Conservation (phyloP, 225 moss, liverwort and hornwort species). For the Polytrichum formosum region DNA sequence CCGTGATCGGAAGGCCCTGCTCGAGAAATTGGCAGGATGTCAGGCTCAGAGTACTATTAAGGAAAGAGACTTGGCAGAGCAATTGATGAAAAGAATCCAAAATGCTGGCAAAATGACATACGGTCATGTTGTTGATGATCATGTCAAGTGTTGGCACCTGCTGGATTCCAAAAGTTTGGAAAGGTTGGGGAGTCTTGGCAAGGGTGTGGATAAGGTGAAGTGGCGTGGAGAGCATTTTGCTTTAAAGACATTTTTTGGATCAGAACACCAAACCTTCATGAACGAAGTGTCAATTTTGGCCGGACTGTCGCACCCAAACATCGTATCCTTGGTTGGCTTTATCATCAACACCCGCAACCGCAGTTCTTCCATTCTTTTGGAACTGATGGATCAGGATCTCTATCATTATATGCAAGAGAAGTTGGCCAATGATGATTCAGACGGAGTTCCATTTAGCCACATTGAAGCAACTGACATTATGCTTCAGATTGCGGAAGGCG, state of each 20-base stretch:
- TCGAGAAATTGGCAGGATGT: neutral
- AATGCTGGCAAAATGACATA: neutral
- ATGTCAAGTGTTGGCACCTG: neutral
- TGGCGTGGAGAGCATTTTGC: neutral
- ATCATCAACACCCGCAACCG: neutral
- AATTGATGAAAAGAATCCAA: neutral
- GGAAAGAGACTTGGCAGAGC: neutral
- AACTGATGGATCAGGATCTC: constrained; percentile 2
- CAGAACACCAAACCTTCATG: neutral
- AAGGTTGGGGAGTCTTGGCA: neutral
- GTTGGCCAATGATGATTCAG: neutral
- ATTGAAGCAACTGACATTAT: constrained; percentile 1
- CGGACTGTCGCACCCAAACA: constrained; percentile 2
- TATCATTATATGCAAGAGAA: neutral
- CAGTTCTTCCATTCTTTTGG: neutral
- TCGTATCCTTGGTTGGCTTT: neutral
- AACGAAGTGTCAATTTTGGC: constrained; percentile 1
- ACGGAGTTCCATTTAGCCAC: neutral
- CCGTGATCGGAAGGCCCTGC: neutral
- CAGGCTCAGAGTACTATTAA: neutral
- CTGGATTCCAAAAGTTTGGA: neutral
- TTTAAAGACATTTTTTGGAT: neutral
- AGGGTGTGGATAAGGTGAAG: neutral
- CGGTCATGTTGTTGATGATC: neutral
- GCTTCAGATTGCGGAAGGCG: constrained; percentile 2